Evolutionary conservation across 345 rosid genomes (phyloP).

Genomic region (Microcos paniculata): DNA sequence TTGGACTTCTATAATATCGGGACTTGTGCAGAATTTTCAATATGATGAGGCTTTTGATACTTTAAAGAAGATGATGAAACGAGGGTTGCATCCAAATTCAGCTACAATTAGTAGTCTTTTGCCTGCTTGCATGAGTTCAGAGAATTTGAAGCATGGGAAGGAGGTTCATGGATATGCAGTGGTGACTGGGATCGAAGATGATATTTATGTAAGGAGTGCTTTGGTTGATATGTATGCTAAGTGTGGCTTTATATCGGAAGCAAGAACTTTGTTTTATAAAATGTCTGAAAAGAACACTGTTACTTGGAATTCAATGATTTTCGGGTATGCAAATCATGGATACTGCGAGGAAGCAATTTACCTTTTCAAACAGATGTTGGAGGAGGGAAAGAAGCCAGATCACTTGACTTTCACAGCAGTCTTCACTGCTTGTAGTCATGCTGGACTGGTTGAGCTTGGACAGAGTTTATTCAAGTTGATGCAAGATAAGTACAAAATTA

Average conservation of each 20-base stretch:
- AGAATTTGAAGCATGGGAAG: slow-evolving; percentile 52
- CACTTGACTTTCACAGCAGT: slow-evolving; percentile 81
- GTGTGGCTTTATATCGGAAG: slow-evolving; percentile 64
- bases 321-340: slow-evolving; percentile 81
- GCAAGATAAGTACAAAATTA: slow-evolving; percentile 61
- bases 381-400: slow-evolving; percentile 49
- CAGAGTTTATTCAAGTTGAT: slow-evolving; percentile 54
- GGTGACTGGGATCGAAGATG: slow-evolving; percentile 59
- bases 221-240: slow-evolving; percentile 87
- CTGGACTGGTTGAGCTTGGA: slow-evolving; percentile 66
- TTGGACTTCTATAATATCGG: slow-evolving; percentile 82
- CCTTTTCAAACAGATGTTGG: slow-evolving; percentile 67
- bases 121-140: slow-evolving; percentile 62
- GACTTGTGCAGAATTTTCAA: slow-evolving; percentile 65
- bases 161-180: slow-evolving; percentile 49
- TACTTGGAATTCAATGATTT: slow-evolving; percentile 90
- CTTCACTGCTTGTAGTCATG: slow-evolving; percentile 80
- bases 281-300: slow-evolving; percentile 52
- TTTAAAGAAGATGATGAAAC: slow-evolving; percentile 58
- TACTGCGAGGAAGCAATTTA: slow-evolving; percentile 60
- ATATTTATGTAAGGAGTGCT: slow-evolving; percentile 66
- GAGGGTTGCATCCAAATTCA: slow-evolving; percentile 49
- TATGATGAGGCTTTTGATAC: slow-evolving; percentile 50
- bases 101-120: slow-evolving; percentile 70
- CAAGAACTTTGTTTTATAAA: slow-evolving; percentile 50